Evolutionary conservation across 768 basidiomycete genomes (phyloP).

Genomic region (Austroboletus eburneus): DNA sequence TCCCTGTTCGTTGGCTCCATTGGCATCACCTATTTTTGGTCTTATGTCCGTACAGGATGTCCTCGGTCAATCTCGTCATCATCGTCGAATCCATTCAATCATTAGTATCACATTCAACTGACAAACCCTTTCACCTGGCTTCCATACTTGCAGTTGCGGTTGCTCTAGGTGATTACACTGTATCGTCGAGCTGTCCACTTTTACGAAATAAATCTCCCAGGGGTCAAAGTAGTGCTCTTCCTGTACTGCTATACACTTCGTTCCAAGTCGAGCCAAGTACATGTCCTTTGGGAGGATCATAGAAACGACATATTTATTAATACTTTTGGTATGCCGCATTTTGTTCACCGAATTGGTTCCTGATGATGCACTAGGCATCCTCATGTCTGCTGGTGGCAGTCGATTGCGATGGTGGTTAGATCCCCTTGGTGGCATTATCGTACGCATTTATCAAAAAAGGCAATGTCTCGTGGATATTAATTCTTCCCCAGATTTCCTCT

Average conservation of each 20-base stretch:
- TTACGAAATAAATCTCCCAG: conserved; percentile 34
- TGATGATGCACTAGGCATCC: conserved; percentile 48
- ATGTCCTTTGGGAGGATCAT: conserved; percentile 96
- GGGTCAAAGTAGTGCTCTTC: conserved; percentile 83
- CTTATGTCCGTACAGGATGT: conserved; percentile 57
- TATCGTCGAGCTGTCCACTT: neutral
- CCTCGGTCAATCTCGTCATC: conserved; percentile 85
- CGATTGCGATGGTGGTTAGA: conserved; percentile 82
- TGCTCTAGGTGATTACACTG: conserved; percentile 54
- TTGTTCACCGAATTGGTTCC: neutral
- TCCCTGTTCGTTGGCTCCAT: conserved; percentile 35
- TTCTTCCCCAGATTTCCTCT: conserved; percentile 54
- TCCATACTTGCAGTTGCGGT: conserved; percentile 79
- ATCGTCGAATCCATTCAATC: conserved; percentile 81
- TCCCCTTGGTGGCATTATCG: conserved; percentile 72
- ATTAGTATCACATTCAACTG: conserved; percentile 57
- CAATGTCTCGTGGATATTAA: neutral
- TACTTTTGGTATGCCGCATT: conserved; percentile 50
- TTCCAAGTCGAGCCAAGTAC: conserved; percentile 83
- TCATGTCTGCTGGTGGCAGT: conserved; percentile 81
- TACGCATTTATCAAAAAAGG: conserved; percentile 33
- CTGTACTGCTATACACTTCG: conserved; percentile 80
- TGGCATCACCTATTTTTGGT: neutral
- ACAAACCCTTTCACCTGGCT: conserved; percentile 67
- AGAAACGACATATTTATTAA: conserved; percentile 91